A percentile compares a stretch with the other conserved stretches of the same genome.
These are phyloP conservation scores for Batrachochytrium dendrobatidis DNA, from an alignment of 371 early-diverging fungal genomes.

Conservation along the genomic window DNA sequence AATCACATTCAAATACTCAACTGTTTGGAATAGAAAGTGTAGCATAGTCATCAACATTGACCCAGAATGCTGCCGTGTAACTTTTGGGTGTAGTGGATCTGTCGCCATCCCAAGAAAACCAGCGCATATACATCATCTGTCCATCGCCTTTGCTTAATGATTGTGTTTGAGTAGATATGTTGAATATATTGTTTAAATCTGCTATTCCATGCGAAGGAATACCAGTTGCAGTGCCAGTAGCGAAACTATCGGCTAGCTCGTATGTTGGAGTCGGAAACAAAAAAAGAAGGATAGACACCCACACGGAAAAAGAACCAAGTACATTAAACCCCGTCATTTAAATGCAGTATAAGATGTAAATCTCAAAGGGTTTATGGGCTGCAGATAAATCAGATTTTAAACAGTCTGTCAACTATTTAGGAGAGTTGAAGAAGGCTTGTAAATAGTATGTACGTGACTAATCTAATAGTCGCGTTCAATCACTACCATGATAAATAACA, in stretches of 20 bases:
- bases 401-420: too few relatives aligned
- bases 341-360: too few relatives aligned
- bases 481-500: too few relatives aligned
- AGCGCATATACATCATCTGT: constrained; percentile 10
- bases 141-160: constrained; percentile 6
- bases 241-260: background rate
- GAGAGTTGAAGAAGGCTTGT: too few relatives aligned
- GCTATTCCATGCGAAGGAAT: background rate
- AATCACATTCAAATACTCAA: too few relatives aligned
- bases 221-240: background rate
- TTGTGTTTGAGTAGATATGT: constrained; percentile 4
- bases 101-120: constrained; percentile 12
- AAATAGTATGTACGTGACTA: too few relatives aligned
- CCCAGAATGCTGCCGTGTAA: constrained; percentile 11
- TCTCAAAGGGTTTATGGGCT: too few relatives aligned
- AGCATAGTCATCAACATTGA: constrained; percentile 10
- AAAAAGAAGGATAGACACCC: background rate
- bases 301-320: too few relatives aligned
- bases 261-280: background rate
- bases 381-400: too few relatives aligned
- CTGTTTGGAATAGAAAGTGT: constrained; percentile 8
- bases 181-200: constrained; percentile 4
- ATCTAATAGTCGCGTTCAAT: too few relatives aligned
- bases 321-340: too few relatives aligned
- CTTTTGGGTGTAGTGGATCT: background rate